Evolutionary conservation across 495 filamentous ascomycete species (phyloP).

Genomic region (Hypoxylon crocopeplum): DNA sequence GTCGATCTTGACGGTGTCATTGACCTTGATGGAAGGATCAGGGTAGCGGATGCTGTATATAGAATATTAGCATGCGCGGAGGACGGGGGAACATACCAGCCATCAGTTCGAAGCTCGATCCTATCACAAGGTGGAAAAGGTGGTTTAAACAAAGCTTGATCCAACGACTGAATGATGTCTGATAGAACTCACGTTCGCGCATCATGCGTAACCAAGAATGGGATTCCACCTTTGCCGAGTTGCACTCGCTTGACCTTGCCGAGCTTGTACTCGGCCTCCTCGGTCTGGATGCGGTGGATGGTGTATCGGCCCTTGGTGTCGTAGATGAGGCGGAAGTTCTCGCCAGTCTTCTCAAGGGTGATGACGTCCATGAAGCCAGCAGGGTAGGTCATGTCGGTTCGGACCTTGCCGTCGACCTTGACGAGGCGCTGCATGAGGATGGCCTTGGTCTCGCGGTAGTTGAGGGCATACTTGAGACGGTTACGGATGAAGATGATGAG

Average conservation of each 20-base stretch:
- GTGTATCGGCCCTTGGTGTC: conserved; percentile 99
- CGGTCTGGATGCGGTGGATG: conserved; percentile 95
- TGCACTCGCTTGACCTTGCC: conserved; percentile 99
- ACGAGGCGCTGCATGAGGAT: conserved; percentile 99
- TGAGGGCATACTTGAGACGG: conserved; percentile 99
- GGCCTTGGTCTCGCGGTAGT: conserved; percentile 94
- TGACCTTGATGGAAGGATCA: conserved; percentile 96
- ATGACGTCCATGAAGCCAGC: conserved; percentile 99
- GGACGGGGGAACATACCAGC: conserved; percentile 53
- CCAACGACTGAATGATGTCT: conserved; percentile 99
- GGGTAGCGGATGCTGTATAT: conserved; percentile 91
- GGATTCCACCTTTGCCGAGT: conserved; percentile 98
- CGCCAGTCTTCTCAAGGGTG: conserved; percentile 98
- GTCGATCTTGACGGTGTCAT: conserved; percentile 99
- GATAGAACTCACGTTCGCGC: conserved; percentile 97
- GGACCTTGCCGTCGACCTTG: conserved; percentile 99
- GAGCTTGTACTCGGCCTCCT: conserved; percentile 99
- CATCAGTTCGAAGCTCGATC: conserved; percentile 48
- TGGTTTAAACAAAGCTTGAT: conserved; percentile 90
- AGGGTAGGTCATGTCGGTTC: conserved; percentile 97
- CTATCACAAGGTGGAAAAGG: conserved; percentile 37
- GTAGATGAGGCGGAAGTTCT: conserved; percentile 99
- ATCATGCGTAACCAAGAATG: conserved; percentile 99
- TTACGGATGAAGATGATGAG: conserved; percentile 99
- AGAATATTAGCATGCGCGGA: conserved; percentile 48